Base-by-base conservation (phyloP, 1,139 yeast species). In the Taphrina confusa region DNA sequence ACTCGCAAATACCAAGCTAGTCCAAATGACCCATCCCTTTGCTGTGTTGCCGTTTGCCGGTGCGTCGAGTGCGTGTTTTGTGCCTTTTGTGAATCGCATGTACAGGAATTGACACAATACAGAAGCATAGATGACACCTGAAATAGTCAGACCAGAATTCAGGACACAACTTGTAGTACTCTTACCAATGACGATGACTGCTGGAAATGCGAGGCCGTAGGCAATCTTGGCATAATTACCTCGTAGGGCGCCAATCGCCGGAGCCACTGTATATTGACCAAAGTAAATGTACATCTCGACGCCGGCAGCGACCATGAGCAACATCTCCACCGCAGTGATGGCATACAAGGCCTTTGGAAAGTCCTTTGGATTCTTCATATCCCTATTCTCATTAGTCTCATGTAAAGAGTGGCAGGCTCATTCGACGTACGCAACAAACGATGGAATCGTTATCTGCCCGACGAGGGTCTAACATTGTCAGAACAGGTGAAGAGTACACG, bases 381-480 rank as follows among this genome's bases (percentile, higher is more conserved):
- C 84, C 18, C 81, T 74, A 16, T 2, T 11, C 22, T 22, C 31
- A 9, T 12, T 20, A 12, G 20, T n/a, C 4, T n/a, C 16, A 12
- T n/a, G 11, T 4, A 30, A 23, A 42, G 37, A 1, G 2, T 25
- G 2, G 2, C 1, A 9, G 4, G 4, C 2, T 8, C 20, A 4
- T 11, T 9, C 2, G 25, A 27, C 37, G n/a, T 28, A 18, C 50
- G 44, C 51, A 63, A 82, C 82, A 69, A 82, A 81, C 14, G 83
- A 80, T 0, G 85, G 85, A 65, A 81, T 81, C 1, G 83, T 80
- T 68, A 82, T 79, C 70, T 82, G 85, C 2, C 85, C 86, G 31
- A 81, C 85, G 70, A 82, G 81, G 0, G 85, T 47, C 46, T 42
- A 16, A 9, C 2, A n/a, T 12, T 2, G 31, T 42, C 31, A 42